Percentiles rank a stretch among this genome's conserved stretches.
Evolutionary conservation across 768 basidiomycete genomes (phyloP).

Genomic region (Floccularia luteovirens): DNA sequence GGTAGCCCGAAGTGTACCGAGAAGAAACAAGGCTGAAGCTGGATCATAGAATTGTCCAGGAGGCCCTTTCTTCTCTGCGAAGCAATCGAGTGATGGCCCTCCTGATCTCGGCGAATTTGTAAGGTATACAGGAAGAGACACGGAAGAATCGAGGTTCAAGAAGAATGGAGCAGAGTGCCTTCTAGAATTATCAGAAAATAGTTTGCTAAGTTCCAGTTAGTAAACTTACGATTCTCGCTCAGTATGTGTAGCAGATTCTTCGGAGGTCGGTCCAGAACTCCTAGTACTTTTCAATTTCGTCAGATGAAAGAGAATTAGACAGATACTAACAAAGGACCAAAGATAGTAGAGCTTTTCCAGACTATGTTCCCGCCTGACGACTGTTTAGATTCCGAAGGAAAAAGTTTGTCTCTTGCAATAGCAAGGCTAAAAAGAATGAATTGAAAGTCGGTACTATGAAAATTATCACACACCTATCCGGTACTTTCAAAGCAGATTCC

Average conservation of each 20-base stretch:
- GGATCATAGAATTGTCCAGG: constrained; percentile 57
- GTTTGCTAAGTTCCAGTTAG: not conserved
- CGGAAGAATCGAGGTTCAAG: constrained; percentile 40
- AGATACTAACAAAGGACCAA: constrained; percentile 51
- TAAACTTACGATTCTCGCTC: constrained; percentile 20
- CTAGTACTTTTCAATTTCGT: too few species aligned
- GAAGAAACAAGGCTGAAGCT: constrained; percentile 36
- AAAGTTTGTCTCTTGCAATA: constrained; percentile 28
- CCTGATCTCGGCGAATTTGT: constrained; percentile 25
- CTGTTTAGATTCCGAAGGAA: not conserved
- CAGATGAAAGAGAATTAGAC: too few species aligned
- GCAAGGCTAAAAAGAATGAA: constrained; percentile 22
- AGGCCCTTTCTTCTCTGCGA: constrained; percentile 30
- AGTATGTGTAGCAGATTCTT: too few species aligned
- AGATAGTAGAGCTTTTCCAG: constrained; percentile 54
- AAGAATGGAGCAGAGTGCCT: constrained; percentile 26
- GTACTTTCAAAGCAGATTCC: not conserved
- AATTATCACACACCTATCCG: not conserved
- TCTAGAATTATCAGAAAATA: constrained; percentile 10
- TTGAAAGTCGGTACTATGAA: not conserved
- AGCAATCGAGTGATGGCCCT: constrained; percentile 26
- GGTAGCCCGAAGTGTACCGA: constrained; percentile 43
- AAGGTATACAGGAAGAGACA: constrained; percentile 43
- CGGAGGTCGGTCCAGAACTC: too few species aligned
- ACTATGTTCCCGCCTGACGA: constrained; percentile 1